Percentiles rank a stretch among this genome's conserved stretches.
Evolutionary conservation across 192 early-diverging fungal species (phyloP).

Genomic region (Backusella sp.): DNA sequence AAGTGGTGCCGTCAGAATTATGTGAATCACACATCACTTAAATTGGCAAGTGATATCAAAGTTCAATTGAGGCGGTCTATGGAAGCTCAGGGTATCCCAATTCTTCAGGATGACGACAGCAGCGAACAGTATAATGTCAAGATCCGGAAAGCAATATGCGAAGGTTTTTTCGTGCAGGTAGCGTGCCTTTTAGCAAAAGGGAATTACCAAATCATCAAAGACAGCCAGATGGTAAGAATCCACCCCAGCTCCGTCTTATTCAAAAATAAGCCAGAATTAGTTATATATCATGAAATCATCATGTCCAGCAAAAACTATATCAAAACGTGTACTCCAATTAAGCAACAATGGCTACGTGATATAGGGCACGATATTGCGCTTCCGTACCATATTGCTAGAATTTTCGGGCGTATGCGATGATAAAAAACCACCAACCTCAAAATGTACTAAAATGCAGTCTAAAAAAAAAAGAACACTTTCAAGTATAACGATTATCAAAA

Average conservation of each 20-base stretch:
- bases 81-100: constrained; percentile 47
- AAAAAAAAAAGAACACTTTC: neutral
- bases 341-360: constrained; percentile 69
- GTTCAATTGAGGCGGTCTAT: constrained; percentile 84
- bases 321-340: constrained; percentile 85
- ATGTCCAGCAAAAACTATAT: constrained; percentile 94
- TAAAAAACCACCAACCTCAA: constrained; percentile 31
- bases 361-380: constrained; percentile 67
- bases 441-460: neutral
- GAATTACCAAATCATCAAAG: constrained; percentile 91
- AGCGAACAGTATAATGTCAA: constrained; percentile 83
- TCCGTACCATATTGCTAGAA: constrained; percentile 83
- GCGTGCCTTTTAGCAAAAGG: constrained; percentile 86
- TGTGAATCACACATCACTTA: constrained; percentile 84
- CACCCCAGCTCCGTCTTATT: constrained; percentile 72
- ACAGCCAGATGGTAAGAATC: constrained; percentile 91
- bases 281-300: constrained; percentile 98
- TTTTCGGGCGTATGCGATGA: constrained; percentile 60
- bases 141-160: constrained; percentile 83
- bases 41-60: constrained; percentile 89
- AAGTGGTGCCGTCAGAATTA: constrained; percentile 96
- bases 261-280: constrained; percentile 91
- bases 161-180: constrained; percentile 99
- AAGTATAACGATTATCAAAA: neutral
- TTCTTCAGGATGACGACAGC: constrained; percentile 21